These are phyloP conservation scores for Schizothecium vesticola DNA, from an alignment of 495 filamentous ascomycete species.

Conservation along the genomic window DNA sequence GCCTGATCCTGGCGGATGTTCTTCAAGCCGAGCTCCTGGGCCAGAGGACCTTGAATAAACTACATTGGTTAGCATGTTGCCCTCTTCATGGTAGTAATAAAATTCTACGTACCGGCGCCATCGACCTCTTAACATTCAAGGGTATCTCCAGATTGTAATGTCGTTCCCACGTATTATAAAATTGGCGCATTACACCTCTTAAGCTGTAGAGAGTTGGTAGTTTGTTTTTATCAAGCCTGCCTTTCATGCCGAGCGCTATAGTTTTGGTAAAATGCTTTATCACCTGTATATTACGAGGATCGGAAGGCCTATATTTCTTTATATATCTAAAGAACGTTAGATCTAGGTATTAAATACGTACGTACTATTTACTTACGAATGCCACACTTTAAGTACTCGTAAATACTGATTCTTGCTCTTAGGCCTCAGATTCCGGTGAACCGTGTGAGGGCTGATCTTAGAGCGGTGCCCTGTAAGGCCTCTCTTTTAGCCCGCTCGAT, in stretches of 20 bases:
- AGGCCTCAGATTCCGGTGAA: slow-evolving; percentile 8
- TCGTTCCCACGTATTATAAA: too few species aligned
- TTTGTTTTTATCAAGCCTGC: too few species aligned
- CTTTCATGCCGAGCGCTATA: too few species aligned
- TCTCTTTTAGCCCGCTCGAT: background rate
- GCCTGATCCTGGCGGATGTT: background rate
- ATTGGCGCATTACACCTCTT: too few species aligned
- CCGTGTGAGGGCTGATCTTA: slow-evolving; percentile 1
- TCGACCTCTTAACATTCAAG: slow-evolving; percentile 7
- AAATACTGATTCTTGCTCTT: background rate
- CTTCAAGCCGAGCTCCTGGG: slow-evolving; percentile 5
- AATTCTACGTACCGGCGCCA: slow-evolving; percentile 6
- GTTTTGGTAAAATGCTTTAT: slow-evolving; percentile 8
- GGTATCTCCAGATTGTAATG: too few species aligned
- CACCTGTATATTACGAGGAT: slow-evolving; percentile 5
- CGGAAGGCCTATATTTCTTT: background rate
- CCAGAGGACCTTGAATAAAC: slow-evolving; percentile 6
- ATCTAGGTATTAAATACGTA: too few species aligned
- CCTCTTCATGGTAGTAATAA: background rate
- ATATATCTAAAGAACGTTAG: too few species aligned
- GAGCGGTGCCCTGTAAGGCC: background rate
- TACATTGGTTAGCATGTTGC: slow-evolving; percentile 8
- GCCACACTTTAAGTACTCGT: slow-evolving; percentile 3
- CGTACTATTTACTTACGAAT: slow-evolving; percentile 5
- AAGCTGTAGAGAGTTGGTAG: too few species aligned